Conservation (phyloP, 345 rosid species). For the Geranium rotundifolium region DNA sequence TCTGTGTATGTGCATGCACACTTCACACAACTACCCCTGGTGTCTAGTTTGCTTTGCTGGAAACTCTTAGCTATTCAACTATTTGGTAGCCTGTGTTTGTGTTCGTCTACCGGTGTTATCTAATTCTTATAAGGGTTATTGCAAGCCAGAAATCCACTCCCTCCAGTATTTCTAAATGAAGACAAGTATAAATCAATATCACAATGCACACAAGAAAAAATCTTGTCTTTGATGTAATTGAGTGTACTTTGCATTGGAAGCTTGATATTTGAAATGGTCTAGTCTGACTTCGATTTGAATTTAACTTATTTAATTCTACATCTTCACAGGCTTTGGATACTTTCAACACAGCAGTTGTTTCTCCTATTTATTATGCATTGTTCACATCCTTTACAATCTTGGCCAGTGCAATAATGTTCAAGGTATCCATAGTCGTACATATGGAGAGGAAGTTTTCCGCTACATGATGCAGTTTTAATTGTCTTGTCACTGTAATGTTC, state of each 20-base stretch:
- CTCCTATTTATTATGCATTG: constrained; percentile 68
- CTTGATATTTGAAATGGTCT: neutral
- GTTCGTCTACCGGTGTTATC: neutral
- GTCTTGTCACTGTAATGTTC: neutral
- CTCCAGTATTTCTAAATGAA: neutral
- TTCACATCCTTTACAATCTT: constrained; percentile 67
- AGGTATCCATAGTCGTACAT: constrained; percentile 27
- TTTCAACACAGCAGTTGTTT: constrained; percentile 65
- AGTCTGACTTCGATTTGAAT: neutral
- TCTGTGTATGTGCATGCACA: neutral
- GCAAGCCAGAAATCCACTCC: neutral
- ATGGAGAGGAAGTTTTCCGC: constrained; percentile 1
- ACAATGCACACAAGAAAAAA: neutral
- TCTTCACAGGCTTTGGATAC: constrained; percentile 66
- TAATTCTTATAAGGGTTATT: too few relatives aligned
- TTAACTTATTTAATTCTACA: constrained; percentile 5
- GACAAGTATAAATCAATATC: neutral
- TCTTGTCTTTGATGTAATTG: neutral
- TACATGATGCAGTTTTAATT: neutral
- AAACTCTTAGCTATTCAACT: neutral
- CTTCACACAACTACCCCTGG: neutral
- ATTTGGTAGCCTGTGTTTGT: neutral
- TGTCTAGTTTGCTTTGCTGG: neutral
- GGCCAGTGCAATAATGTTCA: constrained; percentile 78
- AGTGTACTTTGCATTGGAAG: neutral